Percentiles rank a stretch among this genome's conserved stretches.
Evolutionary conservation across 495 filamentous ascomycete species (phyloP).

Genomic region (Tuber brumale): DNA sequence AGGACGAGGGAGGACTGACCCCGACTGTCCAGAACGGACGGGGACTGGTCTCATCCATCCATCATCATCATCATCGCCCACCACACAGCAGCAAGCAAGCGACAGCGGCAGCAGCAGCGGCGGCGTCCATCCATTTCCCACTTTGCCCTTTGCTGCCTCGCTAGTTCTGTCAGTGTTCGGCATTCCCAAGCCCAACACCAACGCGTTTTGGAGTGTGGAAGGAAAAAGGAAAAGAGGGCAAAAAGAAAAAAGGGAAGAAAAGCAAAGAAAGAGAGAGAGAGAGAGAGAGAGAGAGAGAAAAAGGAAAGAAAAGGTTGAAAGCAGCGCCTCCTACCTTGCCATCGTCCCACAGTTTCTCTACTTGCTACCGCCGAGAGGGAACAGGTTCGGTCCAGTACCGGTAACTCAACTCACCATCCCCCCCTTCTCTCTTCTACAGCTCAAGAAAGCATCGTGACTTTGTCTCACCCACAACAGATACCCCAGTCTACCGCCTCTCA

Average conservation of each 20-base stretch:
- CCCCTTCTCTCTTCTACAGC: conserved; percentile 2
- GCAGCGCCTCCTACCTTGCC: background rate
- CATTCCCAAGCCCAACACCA: conserved; percentile 5
- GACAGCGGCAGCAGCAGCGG: background rate
- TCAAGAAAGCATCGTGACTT: conserved; percentile 2
- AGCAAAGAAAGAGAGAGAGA: background rate
- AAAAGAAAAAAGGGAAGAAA: background rate
- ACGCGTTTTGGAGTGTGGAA: conserved; percentile 1
- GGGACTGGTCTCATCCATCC: conserved; percentile 1
- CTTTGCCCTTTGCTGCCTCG: background rate
- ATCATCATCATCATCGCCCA: background rate
- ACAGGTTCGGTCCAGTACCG: background rate
- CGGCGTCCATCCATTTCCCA: background rate
- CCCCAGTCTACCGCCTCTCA: background rate
- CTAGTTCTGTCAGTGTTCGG: conserved; percentile 1
- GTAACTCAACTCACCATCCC: background rate
- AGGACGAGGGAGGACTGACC: background rate
- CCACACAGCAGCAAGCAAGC: background rate
- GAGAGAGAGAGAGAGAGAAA: background rate
- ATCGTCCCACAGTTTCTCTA: background rate
- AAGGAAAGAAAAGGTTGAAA: background rate
- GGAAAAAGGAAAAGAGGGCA: background rate
- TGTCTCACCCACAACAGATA: conserved; percentile 1
- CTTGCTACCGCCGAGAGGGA: background rate
- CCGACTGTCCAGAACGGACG: background rate